A percentile compares a stretch with the other conserved stretches of the same genome.
phyloP scores from a whole-genome alignment of 306 rosid species.

The Acmispon strigosus region DNA sequence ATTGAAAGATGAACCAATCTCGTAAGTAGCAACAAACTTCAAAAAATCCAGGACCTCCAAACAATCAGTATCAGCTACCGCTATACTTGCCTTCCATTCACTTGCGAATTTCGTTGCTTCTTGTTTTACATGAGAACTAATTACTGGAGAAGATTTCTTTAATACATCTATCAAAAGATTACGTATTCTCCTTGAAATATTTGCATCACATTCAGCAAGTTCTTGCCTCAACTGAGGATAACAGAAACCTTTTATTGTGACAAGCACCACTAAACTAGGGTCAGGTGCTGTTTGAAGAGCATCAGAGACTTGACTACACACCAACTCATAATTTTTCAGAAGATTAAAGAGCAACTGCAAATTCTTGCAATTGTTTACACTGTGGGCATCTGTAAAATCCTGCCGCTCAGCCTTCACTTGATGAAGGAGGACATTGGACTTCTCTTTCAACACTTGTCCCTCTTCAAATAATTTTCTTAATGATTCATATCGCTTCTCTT shows the following conservation, averaged over 20 bases:
- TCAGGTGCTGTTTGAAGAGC: constrained; percentile 1
- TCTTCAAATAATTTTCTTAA: constrained; percentile 5
- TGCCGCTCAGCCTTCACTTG: constrained; percentile 15
- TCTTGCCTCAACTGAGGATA: neutral
- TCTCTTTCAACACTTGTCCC: constrained; percentile 9
- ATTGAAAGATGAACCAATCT: constrained; percentile 12
- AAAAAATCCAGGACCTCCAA: constrained; percentile 11
- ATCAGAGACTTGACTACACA: neutral
- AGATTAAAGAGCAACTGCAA: neutral
- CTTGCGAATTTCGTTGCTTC: constrained; percentile 11
- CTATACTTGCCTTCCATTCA: neutral
- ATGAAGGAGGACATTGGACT: neutral
- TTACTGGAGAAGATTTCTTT: neutral
- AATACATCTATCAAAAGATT: constrained; percentile 8
- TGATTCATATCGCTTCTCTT: constrained; percentile 14
- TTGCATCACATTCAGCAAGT: neutral
- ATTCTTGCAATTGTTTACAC: neutral
- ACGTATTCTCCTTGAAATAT: neutral
- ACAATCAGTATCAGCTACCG: neutral
- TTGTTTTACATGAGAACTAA: neutral
- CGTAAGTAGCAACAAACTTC: constrained; percentile 6
- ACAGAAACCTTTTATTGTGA: neutral
- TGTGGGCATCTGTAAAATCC: neutral
- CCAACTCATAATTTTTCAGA: neutral
- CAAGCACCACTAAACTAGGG: constrained; percentile 18